Evolutionary conservation across 2,329 filamentous ascomycete species (phyloP).

Genomic region (Nothopassalora personata): DNA sequence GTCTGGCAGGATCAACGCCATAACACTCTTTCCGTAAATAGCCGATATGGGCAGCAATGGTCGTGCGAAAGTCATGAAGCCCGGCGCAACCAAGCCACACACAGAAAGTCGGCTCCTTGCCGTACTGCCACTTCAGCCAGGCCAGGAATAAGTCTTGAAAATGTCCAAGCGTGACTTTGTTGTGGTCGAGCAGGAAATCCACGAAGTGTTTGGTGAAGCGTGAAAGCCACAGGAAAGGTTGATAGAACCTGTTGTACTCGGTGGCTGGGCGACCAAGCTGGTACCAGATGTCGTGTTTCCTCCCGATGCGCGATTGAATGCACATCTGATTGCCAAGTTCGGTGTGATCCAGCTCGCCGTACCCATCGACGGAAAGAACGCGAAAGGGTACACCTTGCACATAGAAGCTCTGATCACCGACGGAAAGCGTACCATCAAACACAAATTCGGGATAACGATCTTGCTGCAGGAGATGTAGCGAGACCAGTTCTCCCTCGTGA

Average conservation of each 20-base stretch:
- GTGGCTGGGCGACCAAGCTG: conserved; percentile 50
- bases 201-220: conserved; percentile 66
- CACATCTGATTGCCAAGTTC: conserved; percentile 47
- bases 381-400: conserved; percentile 54
- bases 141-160: conserved; percentile 55
- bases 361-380: conserved; percentile 61
- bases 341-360: conserved; percentile 49
- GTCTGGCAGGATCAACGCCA: conserved; percentile 36
- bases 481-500: conserved; percentile 12
- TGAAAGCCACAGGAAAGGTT: conserved; percentile 64
- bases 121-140: conserved; percentile 52
- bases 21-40: conserved; percentile 63
- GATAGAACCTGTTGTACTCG: conserved; percentile 59
- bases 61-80: conserved; percentile 56
- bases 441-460: conserved; percentile 36
- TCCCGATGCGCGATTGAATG: conserved; percentile 50
- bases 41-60: conserved; percentile 54
- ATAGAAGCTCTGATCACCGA: conserved; percentile 42
- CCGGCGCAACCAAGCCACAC: conserved; percentile 49
- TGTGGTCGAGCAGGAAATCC: conserved; percentile 52
- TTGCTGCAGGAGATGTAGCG: conserved; percentile 13
- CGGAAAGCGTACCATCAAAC: conserved; percentile 57
- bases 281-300: conserved; percentile 53
- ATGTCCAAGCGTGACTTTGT: conserved; percentile 46
- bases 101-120: conserved; percentile 40